phyloP scores from a whole-genome alignment of 2,329 filamentous ascomycete genomes.

The Colletotrichum navitas region DNA sequence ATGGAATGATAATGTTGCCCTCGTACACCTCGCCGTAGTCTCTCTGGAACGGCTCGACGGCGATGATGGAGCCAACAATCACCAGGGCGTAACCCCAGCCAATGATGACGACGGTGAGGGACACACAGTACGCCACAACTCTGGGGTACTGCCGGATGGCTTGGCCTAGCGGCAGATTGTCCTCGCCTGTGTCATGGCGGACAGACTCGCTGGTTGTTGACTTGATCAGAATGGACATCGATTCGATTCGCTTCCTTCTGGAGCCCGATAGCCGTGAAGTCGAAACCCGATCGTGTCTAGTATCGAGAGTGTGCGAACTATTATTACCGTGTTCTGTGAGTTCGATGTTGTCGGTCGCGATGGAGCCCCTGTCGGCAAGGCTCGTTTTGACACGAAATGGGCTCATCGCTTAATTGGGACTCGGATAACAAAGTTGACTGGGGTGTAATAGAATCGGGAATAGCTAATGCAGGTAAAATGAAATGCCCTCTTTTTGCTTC shows the following conservation, averaged over 20 bases:
- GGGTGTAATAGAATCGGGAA: slow-evolving; percentile 6
- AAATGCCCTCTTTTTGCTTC: neutral
- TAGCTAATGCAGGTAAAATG: slow-evolving; percentile 9
- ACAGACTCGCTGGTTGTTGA: slow-evolving; percentile 1
- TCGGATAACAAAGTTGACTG: neutral
- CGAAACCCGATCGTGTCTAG: neutral
- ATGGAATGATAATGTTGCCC: slow-evolving; percentile 46
- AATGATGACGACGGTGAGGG: slow-evolving; percentile 47
- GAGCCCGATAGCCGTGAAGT: neutral
- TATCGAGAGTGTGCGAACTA: neutral
- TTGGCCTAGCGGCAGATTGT: slow-evolving; percentile 45
- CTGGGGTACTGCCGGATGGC: slow-evolving; percentile 48
- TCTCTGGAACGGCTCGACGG: slow-evolving; percentile 47
- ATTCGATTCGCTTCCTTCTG: neutral
- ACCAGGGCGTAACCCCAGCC: slow-evolving; percentile 50
- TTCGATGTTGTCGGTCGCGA: slow-evolving; percentile 13
- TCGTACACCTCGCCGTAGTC: slow-evolving; percentile 48
- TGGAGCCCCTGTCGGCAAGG: neutral
- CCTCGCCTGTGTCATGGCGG: slow-evolving; percentile 1
- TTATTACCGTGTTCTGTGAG: neutral
- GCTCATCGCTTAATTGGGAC: neutral
- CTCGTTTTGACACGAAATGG: neutral
- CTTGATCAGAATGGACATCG: neutral
- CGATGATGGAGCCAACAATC: slow-evolving; percentile 47
- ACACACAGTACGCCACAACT: slow-evolving; percentile 46